Percentiles rank a stretch among this genome's conserved stretches.
These are phyloP conservation scores for Trapa bicornis DNA, from an alignment of 345 rosid species.

Conservation along the genomic window DNA sequence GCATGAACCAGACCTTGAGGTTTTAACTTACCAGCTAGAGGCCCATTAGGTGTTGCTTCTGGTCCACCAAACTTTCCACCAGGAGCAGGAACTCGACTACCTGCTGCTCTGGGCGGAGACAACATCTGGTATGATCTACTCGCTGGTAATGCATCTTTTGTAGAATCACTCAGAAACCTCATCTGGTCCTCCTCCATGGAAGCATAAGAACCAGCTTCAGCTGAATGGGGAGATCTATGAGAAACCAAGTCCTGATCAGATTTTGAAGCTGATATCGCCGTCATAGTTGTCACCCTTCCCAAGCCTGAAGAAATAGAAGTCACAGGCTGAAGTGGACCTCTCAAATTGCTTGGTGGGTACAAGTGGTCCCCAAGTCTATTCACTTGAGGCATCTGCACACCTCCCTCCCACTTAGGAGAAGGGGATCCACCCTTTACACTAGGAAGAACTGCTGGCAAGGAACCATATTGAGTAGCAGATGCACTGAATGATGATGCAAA, in stretches of 20 bases:
- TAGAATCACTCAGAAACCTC: constrained; percentile 27
- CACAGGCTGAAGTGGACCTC: constrained; percentile 39
- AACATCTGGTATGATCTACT: constrained; percentile 34
- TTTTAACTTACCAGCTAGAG: constrained; percentile 28
- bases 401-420: constrained; percentile 53
- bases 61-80: constrained; percentile 37
- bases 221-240: constrained; percentile 44
- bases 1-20: constrained; percentile 30
- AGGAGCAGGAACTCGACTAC: constrained; percentile 31
- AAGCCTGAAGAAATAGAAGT: constrained; percentile 36
- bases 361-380: constrained; percentile 35
- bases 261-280: constrained; percentile 48
- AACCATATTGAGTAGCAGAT: constrained; percentile 43
- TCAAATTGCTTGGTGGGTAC: constrained; percentile 36
- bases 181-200: constrained; percentile 40
- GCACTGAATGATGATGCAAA: constrained; percentile 30
- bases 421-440: constrained; percentile 32
- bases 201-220: constrained; percentile 25
- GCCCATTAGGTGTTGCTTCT: constrained; percentile 24
- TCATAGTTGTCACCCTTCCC: constrained; percentile 35
- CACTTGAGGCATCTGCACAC: constrained; percentile 29
- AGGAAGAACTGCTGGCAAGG: constrained; percentile 32
- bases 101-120: constrained; percentile 44
- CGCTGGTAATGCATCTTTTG: constrained; percentile 25
- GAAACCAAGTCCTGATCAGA: constrained; percentile 78